phyloP scores from a whole-genome alignment of 768 basidiomycete genomes.

The Pleurotus pulmonarius region DNA sequence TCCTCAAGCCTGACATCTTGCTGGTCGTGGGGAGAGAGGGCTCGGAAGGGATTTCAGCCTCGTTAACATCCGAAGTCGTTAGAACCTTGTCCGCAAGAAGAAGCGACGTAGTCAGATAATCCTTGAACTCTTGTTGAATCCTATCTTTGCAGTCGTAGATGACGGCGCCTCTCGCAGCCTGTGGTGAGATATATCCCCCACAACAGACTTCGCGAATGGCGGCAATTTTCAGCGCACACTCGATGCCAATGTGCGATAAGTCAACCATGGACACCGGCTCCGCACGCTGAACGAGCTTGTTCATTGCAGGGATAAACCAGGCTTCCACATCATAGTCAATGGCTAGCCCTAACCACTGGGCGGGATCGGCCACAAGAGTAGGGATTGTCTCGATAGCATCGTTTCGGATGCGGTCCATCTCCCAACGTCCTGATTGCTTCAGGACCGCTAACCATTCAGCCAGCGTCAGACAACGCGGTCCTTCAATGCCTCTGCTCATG shows the following conservation, averaged over 20 bases:
- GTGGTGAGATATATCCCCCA: too few relatives aligned
- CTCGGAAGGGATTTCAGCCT: too few relatives aligned
- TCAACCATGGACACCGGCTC: slow-evolving; percentile 22
- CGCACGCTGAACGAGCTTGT: slow-evolving; percentile 18
- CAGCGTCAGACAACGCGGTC: slow-evolving; percentile 10
- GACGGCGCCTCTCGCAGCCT: too few relatives aligned
- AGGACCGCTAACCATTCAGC: slow-evolving; percentile 19
- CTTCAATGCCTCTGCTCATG: too few relatives aligned
- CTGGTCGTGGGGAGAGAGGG: too few relatives aligned
- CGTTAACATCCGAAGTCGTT: too few relatives aligned
- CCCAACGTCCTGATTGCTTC: slow-evolving; percentile 7
- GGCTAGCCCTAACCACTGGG: slow-evolving; percentile 26
- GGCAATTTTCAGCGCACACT: slow-evolving; percentile 19
- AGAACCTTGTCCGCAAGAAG: too few relatives aligned
- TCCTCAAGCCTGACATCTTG: too few relatives aligned
- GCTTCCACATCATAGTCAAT: slow-evolving; percentile 23
- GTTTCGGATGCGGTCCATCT: slow-evolving; percentile 13
- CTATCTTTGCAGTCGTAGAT: too few relatives aligned
- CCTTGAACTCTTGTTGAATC: too few relatives aligned
- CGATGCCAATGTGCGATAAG: slow-evolving; percentile 21
- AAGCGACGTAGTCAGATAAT: too few relatives aligned
- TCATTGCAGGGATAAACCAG: slow-evolving; percentile 30
- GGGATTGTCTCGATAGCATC: slow-evolving; percentile 17
- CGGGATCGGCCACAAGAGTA: slow-evolving; percentile 11
- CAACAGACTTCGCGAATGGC: slow-evolving; percentile 1